Evolutionary conservation across 1,284 basidiomycete genomes (phyloP).

Genomic region (Exobasidium cylindrosporum): DNA sequence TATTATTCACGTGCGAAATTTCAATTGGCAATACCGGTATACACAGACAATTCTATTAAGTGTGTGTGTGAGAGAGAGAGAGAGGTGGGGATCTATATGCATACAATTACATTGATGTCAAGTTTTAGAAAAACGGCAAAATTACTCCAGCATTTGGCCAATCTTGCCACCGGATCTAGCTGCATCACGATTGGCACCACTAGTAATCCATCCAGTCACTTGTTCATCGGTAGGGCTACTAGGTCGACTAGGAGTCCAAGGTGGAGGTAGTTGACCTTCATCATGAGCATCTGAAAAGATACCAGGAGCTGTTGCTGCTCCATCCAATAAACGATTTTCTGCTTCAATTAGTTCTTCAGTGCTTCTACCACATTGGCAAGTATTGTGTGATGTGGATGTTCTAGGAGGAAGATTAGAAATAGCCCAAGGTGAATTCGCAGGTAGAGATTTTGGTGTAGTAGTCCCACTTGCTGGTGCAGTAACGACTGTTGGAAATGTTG

Average conservation of each 20-base stretch:
- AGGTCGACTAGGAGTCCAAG: conserved; percentile 47
- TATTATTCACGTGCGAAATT: too few relatives aligned
- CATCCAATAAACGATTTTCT: conserved; percentile 45
- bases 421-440: conserved; percentile 47
- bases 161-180: not conserved
- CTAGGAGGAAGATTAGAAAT: conserved; percentile 42
- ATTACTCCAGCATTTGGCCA: not conserved
- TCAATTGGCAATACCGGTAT: too few relatives aligned
- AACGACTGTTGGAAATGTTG: not conserved
- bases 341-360: conserved; percentile 46
- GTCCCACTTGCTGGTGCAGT: conserved; percentile 12
- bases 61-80: too few relatives aligned
- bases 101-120: too few relatives aligned
- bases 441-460: conserved; percentile 36
- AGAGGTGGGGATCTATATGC: too few relatives aligned
- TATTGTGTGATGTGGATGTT: conserved; percentile 41
- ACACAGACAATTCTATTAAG: too few relatives aligned
- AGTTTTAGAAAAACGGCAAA: too few relatives aligned
- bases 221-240: conserved; percentile 25
- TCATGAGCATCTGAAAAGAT: conserved; percentile 37
- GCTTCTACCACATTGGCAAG: conserved; percentile 49
- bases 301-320: conserved; percentile 49
- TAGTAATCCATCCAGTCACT: not conserved
- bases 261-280: conserved; percentile 30
- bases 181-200: not conserved